Evolutionary conservation across 2,329 filamentous ascomycete genomes (phyloP), one percentile per base, ranked within the genome.

Genomic region (Hypoxylon sp.): DNA sequence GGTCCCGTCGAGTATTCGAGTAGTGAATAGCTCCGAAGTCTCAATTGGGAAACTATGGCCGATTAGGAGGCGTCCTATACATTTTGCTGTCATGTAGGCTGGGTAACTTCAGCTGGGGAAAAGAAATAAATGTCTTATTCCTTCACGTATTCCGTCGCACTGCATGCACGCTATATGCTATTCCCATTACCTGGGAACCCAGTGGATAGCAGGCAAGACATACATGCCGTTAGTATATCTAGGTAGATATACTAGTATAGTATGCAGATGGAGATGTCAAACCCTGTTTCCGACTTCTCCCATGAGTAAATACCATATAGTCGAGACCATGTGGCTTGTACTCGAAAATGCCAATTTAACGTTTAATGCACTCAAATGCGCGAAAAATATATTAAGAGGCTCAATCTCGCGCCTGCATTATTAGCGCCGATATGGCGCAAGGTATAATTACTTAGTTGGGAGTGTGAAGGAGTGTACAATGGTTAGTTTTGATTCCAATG

Each of bases 101-200:
- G 24, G 19, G 13, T 54, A 50, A 24, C 11, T 48, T 51, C 44
- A 66, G 47, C 57, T 66, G 24, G 29, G 3, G 22, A 50, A 62
- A 58, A 54, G 33, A 55, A 53, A 47, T 11, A 11, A 53, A 33
- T 50, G 42, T 50, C 26, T 63, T 50, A 42, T 48, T 19, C 17
- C 33, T 44, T n/a, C 44, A 22, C 11, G 13, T 47, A 8, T 50
- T 52, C 33, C n/a, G 37, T 59, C 67, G 54, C 55, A 68, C 61
- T 44, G 60, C 51, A 22, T 6, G 8, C 44, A 61, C 54, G 63
- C 67, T 59, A 5, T 48, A 61, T 50, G 63, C 63, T 59, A 60
- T 48, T 48, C 26, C 57, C 67, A 63, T 59, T 54, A 33, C 31
- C 26, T 4, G 46, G 19, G 3, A 35, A 14, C 39, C 35, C 53